Conservation (phyloP, 306 rosid genomes). For the Senna siamea region DNA sequence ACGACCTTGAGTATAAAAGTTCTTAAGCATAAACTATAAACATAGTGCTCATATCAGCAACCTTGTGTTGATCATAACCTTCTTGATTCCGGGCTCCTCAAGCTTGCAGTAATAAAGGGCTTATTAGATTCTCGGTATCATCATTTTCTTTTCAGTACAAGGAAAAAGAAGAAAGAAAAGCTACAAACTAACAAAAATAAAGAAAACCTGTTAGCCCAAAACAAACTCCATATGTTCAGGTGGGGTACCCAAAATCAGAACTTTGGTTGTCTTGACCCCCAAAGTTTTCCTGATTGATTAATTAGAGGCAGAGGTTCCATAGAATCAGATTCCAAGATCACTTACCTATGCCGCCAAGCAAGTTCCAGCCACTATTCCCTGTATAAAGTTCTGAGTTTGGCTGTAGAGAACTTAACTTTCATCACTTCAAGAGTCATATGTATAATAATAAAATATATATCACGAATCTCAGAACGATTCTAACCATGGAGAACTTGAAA, state of each 20-base stretch:
- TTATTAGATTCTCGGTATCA: constrained; percentile 30
- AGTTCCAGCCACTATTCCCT: constrained; percentile 24
- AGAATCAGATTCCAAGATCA: constrained; percentile 46
- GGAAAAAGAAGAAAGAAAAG: constrained; percentile 20
- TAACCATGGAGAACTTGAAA: no score
- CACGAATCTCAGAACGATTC: no score
- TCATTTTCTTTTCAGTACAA: constrained; percentile 37
- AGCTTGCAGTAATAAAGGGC: no score
- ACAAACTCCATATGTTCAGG: constrained; percentile 26
- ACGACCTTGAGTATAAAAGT: no score
- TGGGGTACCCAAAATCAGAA: constrained; percentile 17
- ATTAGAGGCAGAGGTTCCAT: constrained; percentile 36
- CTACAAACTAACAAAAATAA: background rate
- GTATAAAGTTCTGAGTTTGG: constrained; percentile 18
- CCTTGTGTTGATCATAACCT: constrained; percentile 6
- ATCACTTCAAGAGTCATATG: no score
- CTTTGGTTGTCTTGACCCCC: constrained; percentile 4
- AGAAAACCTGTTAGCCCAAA: background rate
- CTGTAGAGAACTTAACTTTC: no score
- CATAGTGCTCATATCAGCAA: constrained; percentile 1
- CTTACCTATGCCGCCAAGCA: constrained; percentile 39
- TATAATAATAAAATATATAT: no score
- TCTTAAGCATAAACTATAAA: no score
- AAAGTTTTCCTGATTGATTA: constrained; percentile 35
- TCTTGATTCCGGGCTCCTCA: no score